Base-by-base conservation (phyloP, 2,329 filamentous ascomycete genomes). In the Fusarium robinianum region DNA sequence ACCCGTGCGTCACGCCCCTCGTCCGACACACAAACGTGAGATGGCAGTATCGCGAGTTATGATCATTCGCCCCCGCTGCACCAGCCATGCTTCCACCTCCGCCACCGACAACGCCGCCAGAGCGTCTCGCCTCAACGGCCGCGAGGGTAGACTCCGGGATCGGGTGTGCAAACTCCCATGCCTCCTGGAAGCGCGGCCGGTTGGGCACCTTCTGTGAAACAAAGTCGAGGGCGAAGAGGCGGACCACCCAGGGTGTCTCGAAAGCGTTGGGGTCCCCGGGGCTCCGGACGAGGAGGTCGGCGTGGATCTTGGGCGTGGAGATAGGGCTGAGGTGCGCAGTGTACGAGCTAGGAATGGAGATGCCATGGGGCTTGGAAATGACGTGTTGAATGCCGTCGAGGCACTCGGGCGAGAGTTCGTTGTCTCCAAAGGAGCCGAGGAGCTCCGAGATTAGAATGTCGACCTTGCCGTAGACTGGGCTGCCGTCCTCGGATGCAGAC, bases 361-460 rank as follows among this genome's bases (percentile, higher is more conserved):
- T 92, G 23, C 94, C 95, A 60, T 92, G 81, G 1, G 79, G 77
- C 0, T 86, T 74, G 8, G 80, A 74, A n/a, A 99, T 73, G 29
- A 97, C 87, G 61, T 92, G 86, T 64, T 96, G 92, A 35, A 97
- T 91, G 30, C 94, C 94, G 65, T 99, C 94, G 8, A 99, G 78
- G 62, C 94, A 99, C 71, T 99, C 94, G 0, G 94, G 94, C 0
- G 90, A 96, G 8, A 99, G 81, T 69, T 99, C 94, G 63, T 99
- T 99, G 70, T 99, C 94, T 16, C 85, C 94, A 64, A 97, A 99
- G 2, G 91, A 96, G 24, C 90, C 94, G 0, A 99, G 80, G 0
- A 99, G 81, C 68, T 99, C 94, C 3, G 91, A 96, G 18, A 99
- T 84, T 4, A 99, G 74, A 41, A 99, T 96, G 66, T 99, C 94